These are phyloP conservation scores for Fonsecaea nubica DNA, from an alignment of 2,329 filamentous ascomycete species.

Conservation along the genomic window DNA sequence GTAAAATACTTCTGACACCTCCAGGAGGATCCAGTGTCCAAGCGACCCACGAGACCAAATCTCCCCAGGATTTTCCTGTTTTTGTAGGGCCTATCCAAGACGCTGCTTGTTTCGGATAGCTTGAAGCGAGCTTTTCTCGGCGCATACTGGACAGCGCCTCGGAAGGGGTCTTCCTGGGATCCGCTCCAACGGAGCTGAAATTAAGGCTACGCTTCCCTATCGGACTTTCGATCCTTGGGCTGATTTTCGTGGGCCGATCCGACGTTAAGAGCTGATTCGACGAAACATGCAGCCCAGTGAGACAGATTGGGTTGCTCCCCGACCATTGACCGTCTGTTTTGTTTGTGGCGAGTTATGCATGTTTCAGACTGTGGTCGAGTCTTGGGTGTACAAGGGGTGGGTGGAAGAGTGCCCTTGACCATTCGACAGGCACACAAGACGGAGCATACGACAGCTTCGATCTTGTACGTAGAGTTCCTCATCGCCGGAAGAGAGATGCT, in stretches of 20 bases:
- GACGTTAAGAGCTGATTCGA: constrained; percentile 13
- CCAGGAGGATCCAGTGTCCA: neutral
- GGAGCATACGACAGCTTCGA: neutral
- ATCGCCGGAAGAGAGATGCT: neutral
- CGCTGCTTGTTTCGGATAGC: constrained; percentile 18
- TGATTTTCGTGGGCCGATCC: constrained; percentile 12
- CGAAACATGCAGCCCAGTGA: neutral
- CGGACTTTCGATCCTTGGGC: constrained; percentile 7
- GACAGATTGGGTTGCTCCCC: neutral
- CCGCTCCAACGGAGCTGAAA: constrained; percentile 14
- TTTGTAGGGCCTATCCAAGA: constrained; percentile 4
- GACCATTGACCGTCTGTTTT: neutral
- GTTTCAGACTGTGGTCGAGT: constrained; percentile 4
- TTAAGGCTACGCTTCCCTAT: constrained; percentile 9
- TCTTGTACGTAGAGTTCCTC: neutral
- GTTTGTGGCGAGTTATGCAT: constrained; percentile 9
- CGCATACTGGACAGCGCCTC: constrained; percentile 5
- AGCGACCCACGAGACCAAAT: constrained; percentile 18
- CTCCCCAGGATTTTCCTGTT: constrained; percentile 29
- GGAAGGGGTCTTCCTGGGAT: constrained; percentile 8
- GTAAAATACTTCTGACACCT: constrained; percentile 10
- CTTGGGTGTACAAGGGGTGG: neutral
- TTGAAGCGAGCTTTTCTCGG: constrained; percentile 18
- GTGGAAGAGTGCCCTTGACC: neutral
- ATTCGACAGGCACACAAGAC: neutral